Evolutionary conservation across 2,329 filamentous ascomycete genomes (phyloP).

Genomic region (Acrocalymma vagum): DNA sequence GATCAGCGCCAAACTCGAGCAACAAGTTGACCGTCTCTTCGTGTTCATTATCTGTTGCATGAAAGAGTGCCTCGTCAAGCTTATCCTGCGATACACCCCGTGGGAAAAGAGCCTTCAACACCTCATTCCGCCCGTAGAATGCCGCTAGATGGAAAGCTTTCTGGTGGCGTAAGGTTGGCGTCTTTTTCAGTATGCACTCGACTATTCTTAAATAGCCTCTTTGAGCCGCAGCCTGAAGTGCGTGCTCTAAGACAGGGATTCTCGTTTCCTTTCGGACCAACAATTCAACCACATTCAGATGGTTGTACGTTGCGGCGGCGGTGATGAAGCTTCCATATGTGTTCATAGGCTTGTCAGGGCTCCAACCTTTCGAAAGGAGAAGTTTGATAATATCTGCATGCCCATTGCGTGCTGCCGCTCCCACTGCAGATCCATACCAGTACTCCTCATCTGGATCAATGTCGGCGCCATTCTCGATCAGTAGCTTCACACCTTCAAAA

Average conservation of each 20-base stretch:
- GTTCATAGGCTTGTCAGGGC: conserved; percentile 20
- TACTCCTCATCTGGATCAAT: conserved; percentile 31
- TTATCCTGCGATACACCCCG: conserved; percentile 18
- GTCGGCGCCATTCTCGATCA: conserved; percentile 26
- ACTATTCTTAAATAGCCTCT: conserved; percentile 25
- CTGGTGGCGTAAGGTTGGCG: conserved; percentile 18
- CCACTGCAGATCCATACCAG: conserved; percentile 26
- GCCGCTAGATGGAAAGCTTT: conserved; percentile 30
- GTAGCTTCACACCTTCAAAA: conserved; percentile 19
- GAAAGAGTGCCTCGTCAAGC: conserved; percentile 25
- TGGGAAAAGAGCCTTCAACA: conserved; percentile 19
- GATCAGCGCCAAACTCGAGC: conserved; percentile 24
- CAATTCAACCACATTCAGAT: conserved; percentile 24
- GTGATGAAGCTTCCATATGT: conserved; percentile 28
- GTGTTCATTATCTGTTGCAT: conserved; percentile 28
- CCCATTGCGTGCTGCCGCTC: conserved; percentile 24
- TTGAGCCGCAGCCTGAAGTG: conserved; percentile 27
- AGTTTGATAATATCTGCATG: conserved; percentile 26
- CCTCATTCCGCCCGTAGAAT: conserved; percentile 23
- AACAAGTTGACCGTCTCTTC: conserved; percentile 28
- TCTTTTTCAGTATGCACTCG: conserved; percentile 22
- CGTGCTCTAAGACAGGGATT: conserved; percentile 25
- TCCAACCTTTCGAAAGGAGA: conserved; percentile 27
- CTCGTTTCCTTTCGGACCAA: conserved; percentile 24
- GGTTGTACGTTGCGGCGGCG: conserved; percentile 31